These are phyloP conservation scores for Chlamydomonas sphaeroides DNA, from an alignment of 139 green algal genomes.

Conservation along the genomic window DNA sequence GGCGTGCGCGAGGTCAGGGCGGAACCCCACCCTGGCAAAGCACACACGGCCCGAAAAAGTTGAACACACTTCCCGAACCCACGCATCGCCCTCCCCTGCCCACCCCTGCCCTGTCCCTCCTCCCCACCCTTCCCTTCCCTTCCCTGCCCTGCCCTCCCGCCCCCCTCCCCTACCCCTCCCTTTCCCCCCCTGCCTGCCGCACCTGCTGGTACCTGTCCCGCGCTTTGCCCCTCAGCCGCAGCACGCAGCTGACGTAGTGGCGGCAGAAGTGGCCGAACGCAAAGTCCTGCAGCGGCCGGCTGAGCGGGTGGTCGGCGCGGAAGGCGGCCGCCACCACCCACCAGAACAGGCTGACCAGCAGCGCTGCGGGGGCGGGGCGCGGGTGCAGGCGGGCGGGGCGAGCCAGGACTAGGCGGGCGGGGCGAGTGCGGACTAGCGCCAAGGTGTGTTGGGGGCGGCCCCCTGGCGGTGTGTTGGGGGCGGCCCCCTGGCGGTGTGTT, in stretches of 20 bases:
- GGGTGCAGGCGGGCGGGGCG: too few relatives aligned
- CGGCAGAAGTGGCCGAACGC: conserved; percentile 45
- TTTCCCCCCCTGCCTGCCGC: not conserved
- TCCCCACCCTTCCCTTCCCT: not conserved
- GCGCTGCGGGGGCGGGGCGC: not conserved
- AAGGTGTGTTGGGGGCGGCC: too few relatives aligned
- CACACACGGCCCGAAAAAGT: too few relatives aligned
- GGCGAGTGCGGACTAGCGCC: too few relatives aligned
- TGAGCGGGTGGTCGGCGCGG: conserved; percentile 37
- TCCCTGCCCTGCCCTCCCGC: not conserved
- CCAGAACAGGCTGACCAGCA: conserved; percentile 58
- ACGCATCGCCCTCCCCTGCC: not conserved
- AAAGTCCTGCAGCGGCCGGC: conserved; percentile 27
- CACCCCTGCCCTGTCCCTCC: not conserved
- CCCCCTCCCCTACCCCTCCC: too few relatives aligned
- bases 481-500: too few relatives aligned
- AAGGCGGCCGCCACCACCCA: conserved; percentile 55
- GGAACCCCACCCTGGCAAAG: too few relatives aligned
- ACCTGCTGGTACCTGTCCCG: conserved; percentile 39
- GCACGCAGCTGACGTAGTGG: conserved; percentile 45
- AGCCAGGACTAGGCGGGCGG: too few relatives aligned
- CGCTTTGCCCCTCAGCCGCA: conserved; percentile 22
- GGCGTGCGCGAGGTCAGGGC: too few relatives aligned
- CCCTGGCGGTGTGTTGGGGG: too few relatives aligned
- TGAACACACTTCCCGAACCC: not conserved